Conservation (phyloP, 148 eudicot species). For the Cornus florida region DNA sequence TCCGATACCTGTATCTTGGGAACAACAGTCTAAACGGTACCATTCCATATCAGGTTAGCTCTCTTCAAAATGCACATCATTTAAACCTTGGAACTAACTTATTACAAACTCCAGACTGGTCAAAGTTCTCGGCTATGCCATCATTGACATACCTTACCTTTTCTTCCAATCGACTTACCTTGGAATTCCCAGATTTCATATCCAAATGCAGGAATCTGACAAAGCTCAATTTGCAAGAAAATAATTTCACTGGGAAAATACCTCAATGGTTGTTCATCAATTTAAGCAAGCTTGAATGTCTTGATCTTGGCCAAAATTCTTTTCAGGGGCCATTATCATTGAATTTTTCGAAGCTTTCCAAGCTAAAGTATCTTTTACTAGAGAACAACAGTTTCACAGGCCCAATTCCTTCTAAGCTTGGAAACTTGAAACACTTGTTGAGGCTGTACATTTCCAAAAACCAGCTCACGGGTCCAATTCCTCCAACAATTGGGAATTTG, state of each 20-base stretch:
- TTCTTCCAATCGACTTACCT: too few species aligned
- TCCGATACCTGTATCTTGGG: conserved; percentile 36
- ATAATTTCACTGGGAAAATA: conserved; percentile 48
- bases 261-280: conserved; percentile 39
- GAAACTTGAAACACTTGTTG: too few species aligned
- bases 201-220: conserved; percentile 40
- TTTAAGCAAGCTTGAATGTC: conserved; percentile 25
- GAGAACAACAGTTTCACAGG: conserved; percentile 41
- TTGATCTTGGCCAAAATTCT: conserved; percentile 42
- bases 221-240: conserved; percentile 61
- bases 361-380: conserved; percentile 42
- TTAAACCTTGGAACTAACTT: conserved; percentile 62
- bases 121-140: conserved; percentile 21
- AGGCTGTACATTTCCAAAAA: conserved; percentile 9
- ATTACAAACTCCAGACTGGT: conserved; percentile 62
- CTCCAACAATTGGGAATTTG: too few species aligned
- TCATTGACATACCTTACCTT: too few species aligned
- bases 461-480: too few species aligned
- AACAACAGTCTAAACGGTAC: conserved; percentile 32
- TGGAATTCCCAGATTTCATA: conserved; percentile 17
- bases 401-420: too few species aligned
- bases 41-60: conserved; percentile 56
- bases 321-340: conserved; percentile 55
- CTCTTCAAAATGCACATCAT: conserved; percentile 37
- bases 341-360: conserved; percentile 44